Base-by-base conservation (phyloP, 1,284 basidiomycete species). In the Thecaphora frezii region DNA sequence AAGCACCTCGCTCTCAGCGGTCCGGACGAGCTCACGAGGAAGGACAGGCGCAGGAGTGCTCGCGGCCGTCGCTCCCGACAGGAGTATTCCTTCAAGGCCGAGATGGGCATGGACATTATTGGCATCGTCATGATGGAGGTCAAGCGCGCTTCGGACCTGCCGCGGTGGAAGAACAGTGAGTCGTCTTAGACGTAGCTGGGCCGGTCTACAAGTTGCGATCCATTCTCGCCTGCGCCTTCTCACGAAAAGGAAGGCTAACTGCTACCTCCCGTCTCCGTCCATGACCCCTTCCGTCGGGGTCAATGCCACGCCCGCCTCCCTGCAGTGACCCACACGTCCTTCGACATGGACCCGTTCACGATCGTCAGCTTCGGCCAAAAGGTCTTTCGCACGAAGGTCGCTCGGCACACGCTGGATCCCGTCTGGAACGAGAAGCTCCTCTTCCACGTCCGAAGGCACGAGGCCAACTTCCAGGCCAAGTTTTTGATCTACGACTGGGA, bases 291-390 rank as follows among this genome's bases (percentile, higher is more conserved):
- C n/a, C n/a, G n/a, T n/a, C n/a, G n/a, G n/a, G n/a, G n/a, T n/a
- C n/a, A n/a, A n/a, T n/a, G n/a, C n/a, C n/a, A n/a, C n/a, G n/a
- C n/a, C n/a, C n/a, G n/a, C n/a, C n/a, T 14, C 33, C 33, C 12
- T 18, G 33, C 33, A 36, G 73, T 73, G 57, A 69, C 63, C 5
- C 55, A 65, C 2, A 89, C 86, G 0, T 89, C 89, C 0, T 93
- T 88, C 85, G 93, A 97, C 76, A 97, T 97, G 93, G 93, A 98
- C 73, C 93, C 93, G 0, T 97, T 97, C 73, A 89, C 92, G 16
- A 92, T 98, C 65, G 86, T 93, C 65, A 93, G 91, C 2, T 97
- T 98, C 68, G 90, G 93, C 36, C 93, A 94, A 81, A 97, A 97
- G 80, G 90, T 97, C 12, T 97, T 97, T 82, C 85, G 93, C 3